A percentile compares a stretch with the other conserved stretches of the same genome.
Evolutionary conservation across 306 rosid species (phyloP).

Genomic region (Datisca glomerata): DNA sequence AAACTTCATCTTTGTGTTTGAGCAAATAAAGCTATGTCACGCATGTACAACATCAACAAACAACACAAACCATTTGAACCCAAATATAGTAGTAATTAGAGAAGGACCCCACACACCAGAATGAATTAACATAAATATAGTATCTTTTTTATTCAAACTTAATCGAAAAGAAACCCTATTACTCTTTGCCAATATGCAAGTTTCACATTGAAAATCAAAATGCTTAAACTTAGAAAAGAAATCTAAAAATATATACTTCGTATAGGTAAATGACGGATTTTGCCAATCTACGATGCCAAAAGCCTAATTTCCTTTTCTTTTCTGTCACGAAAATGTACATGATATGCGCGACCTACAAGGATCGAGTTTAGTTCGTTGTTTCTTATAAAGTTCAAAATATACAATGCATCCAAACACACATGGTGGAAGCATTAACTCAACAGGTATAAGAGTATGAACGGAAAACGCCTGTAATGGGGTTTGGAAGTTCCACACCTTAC

Average conservation of each 20-base stretch:
- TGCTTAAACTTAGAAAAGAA: neutral
- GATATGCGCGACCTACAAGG: neutral
- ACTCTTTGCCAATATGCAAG: neutral
- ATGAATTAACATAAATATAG: neutral
- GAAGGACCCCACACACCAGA: neutral
- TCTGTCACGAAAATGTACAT: neutral
- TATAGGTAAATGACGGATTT: neutral
- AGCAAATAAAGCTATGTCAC: neutral
- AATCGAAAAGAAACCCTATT: neutral
- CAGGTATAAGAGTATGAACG: neutral
- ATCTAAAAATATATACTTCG: neutral
- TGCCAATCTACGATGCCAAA: neutral
- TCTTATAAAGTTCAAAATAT: neutral
- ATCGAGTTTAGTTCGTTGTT: neutral
- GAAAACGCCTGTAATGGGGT: neutral
- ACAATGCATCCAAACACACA: neutral
- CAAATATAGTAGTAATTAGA: neutral
- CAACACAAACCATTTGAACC: neutral
- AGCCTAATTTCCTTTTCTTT: neutral
- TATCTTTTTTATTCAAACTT: neutral
- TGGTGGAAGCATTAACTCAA: neutral
- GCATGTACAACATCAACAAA: neutral
- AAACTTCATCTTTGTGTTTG: no score
- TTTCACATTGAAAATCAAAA: neutral
- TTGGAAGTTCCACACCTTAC: neutral